These are phyloP conservation scores for Barbarea vulgaris DNA, from an alignment of 345 rosid genomes.

Conservation along the genomic window DNA sequence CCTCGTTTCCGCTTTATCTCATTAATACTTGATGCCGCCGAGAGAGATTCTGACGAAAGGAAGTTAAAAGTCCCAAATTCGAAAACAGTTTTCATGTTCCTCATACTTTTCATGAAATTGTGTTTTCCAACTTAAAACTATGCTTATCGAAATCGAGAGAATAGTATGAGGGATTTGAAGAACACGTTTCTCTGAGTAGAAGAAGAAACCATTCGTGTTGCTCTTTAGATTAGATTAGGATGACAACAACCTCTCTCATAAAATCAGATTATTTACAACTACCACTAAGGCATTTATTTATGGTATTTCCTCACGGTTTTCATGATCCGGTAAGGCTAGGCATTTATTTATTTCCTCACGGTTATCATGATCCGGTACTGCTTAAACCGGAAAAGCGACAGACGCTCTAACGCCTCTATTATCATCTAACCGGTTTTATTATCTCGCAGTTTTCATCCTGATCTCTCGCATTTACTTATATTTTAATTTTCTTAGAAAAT, in stretches of 20 bases:
- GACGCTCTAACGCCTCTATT: neutral
- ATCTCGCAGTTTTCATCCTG: neutral
- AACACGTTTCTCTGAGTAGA: neutral
- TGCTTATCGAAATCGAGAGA: neutral
- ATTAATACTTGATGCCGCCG: too few species aligned
- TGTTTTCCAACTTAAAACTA: too few species aligned
- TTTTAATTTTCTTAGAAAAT: neutral
- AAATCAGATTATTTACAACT: too few species aligned
- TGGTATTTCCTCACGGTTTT: neutral
- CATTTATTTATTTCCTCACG: neutral
- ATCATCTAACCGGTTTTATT: neutral
- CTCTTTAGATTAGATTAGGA: neutral
- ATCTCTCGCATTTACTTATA: neutral
- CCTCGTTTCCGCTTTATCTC: too few species aligned
- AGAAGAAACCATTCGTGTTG: neutral
- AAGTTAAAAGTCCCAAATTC: neutral
- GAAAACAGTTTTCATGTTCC: too few species aligned
- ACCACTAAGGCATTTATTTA: too few species aligned
- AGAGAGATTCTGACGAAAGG: too few species aligned
- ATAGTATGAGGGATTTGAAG: neutral
- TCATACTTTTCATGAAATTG: neutral
- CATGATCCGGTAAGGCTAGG: neutral
- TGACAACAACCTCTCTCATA: neutral
- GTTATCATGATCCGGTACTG: neutral
- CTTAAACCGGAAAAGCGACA: neutral